Evolutionary conservation across 2,329 filamentous ascomycete genomes (phyloP).

Genomic region (Fusarium sp.): DNA sequence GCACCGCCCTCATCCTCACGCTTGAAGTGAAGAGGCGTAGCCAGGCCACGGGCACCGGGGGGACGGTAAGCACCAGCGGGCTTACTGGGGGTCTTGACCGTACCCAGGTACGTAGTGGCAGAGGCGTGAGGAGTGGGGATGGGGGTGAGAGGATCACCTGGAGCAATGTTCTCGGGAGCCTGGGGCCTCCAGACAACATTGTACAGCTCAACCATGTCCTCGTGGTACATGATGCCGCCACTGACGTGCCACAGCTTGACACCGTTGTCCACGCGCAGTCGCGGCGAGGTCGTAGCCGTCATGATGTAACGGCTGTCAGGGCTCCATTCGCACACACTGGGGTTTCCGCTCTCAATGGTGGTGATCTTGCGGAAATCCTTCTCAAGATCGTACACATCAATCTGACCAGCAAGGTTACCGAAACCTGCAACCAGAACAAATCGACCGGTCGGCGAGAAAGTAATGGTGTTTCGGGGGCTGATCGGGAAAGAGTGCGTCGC

Average conservation of each 20-base stretch:
- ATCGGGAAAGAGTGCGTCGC: constrained; percentile 88
- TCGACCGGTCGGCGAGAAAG: constrained; percentile 92
- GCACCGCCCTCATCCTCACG: constrained; percentile 96
- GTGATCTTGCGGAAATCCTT: constrained; percentile 93
- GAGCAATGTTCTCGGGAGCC: constrained; percentile 66
- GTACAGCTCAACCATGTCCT: constrained; percentile 95
- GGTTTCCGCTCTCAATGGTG: constrained; percentile 95
- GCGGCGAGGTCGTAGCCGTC: constrained; percentile 96
- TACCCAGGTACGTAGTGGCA: constrained; percentile 83
- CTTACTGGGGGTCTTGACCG: constrained; percentile 94
- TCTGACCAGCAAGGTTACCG: constrained; percentile 95
- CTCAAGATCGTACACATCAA: constrained; percentile 96
- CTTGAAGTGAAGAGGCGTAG: constrained; percentile 94
- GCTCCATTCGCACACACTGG: constrained; percentile 97
- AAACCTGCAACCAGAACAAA: constrained; percentile 96
- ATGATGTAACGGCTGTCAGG: constrained; percentile 95
- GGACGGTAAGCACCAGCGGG: constrained; percentile 97
- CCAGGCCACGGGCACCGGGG: constrained; percentile 88
- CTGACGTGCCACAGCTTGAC: constrained; percentile 94
- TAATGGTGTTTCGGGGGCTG: constrained; percentile 91
- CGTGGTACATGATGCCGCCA: constrained; percentile 91
- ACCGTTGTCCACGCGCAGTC: constrained; percentile 95
- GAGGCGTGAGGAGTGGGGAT: constrained; percentile 85
- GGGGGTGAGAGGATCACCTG: constrained; percentile 78
- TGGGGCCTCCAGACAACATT: constrained; percentile 90